These are phyloP conservation scores for Pouteria campechiana DNA, from an alignment of 179 eudicot genomes.

Conservation along the genomic window DNA sequence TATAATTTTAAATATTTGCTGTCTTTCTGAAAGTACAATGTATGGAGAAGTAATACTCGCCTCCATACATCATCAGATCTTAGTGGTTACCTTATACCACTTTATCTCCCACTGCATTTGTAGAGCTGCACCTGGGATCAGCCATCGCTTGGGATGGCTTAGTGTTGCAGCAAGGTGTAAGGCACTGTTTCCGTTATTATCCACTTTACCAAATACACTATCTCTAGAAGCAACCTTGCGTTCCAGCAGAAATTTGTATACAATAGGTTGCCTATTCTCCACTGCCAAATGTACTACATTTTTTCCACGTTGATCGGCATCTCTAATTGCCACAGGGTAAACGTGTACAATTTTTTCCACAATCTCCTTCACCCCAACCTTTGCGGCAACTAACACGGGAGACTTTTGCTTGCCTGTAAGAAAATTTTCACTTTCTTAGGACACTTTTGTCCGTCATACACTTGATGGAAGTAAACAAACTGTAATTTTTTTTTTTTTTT, in stretches of 20 bases:
- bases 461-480: too few species aligned
- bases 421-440: too few species aligned
- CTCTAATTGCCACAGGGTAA: slow-evolving; percentile 12
- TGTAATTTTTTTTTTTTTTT: too few species aligned
- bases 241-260: not conserved
- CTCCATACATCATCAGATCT: too few species aligned
- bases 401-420: slow-evolving; percentile 10
- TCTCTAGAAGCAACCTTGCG: not conserved
- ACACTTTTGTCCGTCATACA: too few species aligned
- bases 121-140: slow-evolving; percentile 10
- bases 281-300: slow-evolving; percentile 7
- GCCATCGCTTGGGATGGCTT: slow-evolving; percentile 6
- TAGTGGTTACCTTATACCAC: slow-evolving; percentile 21
- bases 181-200: slow-evolving; percentile 9
- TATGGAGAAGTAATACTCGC: too few species aligned
- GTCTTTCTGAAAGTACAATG: too few species aligned
- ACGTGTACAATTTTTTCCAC: slow-evolving; percentile 5
- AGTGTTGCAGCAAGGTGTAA: slow-evolving; percentile 9
- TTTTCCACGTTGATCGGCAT: slow-evolving; percentile 1
- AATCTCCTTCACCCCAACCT: slow-evolving; percentile 8
- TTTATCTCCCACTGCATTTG: slow-evolving; percentile 18
- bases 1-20: too few species aligned
- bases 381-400: slow-evolving; percentile 10
- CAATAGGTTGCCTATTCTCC: slow-evolving; percentile 9
- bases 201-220: not conserved